phyloP scores from a whole-genome alignment of 2,329 filamentous ascomycete genomes.

The Ceratocystiopsis sp. region DNA sequence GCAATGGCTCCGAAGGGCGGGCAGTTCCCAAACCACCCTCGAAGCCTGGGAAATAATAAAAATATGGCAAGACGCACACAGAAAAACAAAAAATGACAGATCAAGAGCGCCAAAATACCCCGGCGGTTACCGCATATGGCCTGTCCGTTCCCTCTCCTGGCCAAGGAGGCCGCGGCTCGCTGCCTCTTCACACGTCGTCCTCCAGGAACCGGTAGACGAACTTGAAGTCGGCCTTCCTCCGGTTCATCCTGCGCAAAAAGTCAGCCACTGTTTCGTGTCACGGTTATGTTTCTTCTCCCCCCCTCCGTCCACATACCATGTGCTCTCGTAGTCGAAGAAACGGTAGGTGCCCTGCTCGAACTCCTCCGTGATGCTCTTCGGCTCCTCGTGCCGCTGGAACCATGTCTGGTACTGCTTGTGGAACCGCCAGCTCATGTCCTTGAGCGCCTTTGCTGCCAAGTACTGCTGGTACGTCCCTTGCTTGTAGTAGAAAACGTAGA shows the following conservation, averaged over 20 bases:
- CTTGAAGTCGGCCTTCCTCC: slow-evolving; percentile 92
- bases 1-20: too few relatives aligned
- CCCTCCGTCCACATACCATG: slow-evolving; percentile 49
- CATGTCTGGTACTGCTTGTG: slow-evolving; percentile 99
- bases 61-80: too few relatives aligned
- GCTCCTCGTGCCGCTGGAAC: slow-evolving; percentile 97
- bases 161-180: too few relatives aligned
- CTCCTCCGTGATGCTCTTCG: slow-evolving; percentile 96
- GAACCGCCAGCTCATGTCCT: slow-evolving; percentile 96
- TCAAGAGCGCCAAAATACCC: too few relatives aligned
- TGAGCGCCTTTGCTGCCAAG: slow-evolving; percentile 86
- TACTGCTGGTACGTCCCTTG: slow-evolving; percentile 94
- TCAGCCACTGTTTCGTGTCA: neutral
- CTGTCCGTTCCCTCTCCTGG: too few relatives aligned
- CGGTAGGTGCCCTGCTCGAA: slow-evolving; percentile 97
- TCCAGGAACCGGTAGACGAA: slow-evolving; percentile 97
- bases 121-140: too few relatives aligned
- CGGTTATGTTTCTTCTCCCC: too few relatives aligned
- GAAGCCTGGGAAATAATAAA: too few relatives aligned
- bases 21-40: too few relatives aligned
- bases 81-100: too few relatives aligned
- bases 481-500: slow-evolving; percentile 98
- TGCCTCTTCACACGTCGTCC: slow-evolving; percentile 52
- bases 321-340: slow-evolving; percentile 99
- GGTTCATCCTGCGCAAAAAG: slow-evolving; percentile 66